Percentiles rank a stretch among this genome's conserved stretches.
Evolutionary conservation across 257 asterid species (phyloP).

Genomic region (Solanum gandarillasii): DNA sequence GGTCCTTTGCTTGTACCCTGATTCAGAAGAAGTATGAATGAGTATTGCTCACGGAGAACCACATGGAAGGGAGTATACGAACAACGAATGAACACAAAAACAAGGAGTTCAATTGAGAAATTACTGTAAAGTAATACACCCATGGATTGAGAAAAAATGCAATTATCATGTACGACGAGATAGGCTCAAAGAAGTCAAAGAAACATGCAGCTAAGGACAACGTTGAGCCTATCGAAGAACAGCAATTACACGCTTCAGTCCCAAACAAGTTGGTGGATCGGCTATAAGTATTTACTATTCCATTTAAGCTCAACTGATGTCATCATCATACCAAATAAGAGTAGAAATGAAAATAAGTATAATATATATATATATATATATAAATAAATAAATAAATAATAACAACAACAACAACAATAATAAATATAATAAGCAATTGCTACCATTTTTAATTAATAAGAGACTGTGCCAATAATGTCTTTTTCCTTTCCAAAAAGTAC

Average conservation of each 20-base stretch:
- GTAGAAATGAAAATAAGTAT: background rate
- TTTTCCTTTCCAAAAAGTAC: background rate
- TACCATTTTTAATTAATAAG: background rate
- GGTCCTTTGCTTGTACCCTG: conserved; percentile 37
- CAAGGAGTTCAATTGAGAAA: background rate
- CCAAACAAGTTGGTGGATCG: background rate
- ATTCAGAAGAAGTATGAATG: background rate
- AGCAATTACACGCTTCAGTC: background rate
- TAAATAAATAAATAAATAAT: background rate
- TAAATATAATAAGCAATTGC: background rate
- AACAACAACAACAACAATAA: background rate
- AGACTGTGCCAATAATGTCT: background rate
- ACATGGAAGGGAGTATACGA: background rate
- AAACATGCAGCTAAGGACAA: background rate
- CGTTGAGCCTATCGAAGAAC: background rate
- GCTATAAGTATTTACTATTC: background rate
- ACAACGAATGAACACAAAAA: background rate
- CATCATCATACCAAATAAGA: background rate
- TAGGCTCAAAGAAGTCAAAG: background rate
- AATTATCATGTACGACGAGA: background rate
- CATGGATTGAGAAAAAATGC: background rate
- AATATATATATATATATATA: background rate
- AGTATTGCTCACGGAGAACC: background rate
- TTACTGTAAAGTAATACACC: background rate
- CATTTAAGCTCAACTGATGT: background rate